Evolutionary conservation across 148 eudicot genomes (phyloP), one percentile per base, ranked within the genome.

Genomic region (Rhododendron molle): DNA sequence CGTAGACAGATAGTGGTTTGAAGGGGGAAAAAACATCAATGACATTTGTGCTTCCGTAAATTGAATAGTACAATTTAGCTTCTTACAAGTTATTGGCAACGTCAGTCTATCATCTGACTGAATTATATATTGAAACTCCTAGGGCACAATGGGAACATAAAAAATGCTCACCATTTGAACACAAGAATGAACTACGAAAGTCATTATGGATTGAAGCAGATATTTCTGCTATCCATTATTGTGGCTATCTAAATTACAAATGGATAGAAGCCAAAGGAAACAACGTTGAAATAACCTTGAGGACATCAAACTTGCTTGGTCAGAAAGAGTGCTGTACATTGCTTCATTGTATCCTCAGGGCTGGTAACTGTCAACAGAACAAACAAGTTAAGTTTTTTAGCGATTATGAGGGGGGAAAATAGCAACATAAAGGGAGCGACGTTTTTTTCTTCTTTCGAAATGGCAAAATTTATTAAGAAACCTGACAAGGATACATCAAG

Each of bases 301-400:
- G 43, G 18, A 78, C 83, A 78, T 87, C 87, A 90, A 83, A 80
- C 88, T 91, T 83, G 83, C 83, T 92, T 84, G 88, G 85, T 83
- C 21, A 95, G 94, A 88, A 95, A 97, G 89, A 95, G 88, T 78
- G 87, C 81, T 21, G 97, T 87, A 80, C 98, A 95, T 82, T 95
- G 99, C 90, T 87, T 89, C 80, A 71, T 83, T 46, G 98, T 97
- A 87, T 95, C 98, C 8, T 92, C 98, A 0, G 98, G 99, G 93
- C 98, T 97, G 23, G 92, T 94, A 87, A 97, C 98, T 97, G 94
- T 54, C 76, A 87, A 83, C 14, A 79, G 44, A 79, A 36, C n/a
- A 44, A 38, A 81, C 76, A 13, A 67, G 18, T 26, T 52, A 81
- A 81, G 0, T 26, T 26, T 26, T 69, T 71, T 1, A 18, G 43